Evolutionary conservation across 495 filamentous ascomycete genomes (phyloP), one percentile per base, ranked within the genome.

Genomic region (Neurospora sp.): DNA sequence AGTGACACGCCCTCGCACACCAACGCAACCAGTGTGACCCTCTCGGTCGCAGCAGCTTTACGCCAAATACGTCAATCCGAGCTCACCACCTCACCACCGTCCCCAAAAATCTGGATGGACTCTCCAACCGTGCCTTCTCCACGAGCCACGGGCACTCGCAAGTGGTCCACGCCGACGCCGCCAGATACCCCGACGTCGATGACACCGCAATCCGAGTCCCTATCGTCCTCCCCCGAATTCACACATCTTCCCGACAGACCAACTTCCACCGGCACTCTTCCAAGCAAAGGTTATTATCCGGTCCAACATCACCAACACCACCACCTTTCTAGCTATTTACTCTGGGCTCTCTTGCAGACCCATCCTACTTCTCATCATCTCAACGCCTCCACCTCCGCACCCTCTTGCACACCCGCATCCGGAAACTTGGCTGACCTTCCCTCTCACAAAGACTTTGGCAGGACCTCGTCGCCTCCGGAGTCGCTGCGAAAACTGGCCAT

Each of bases 401-500:
- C 27, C 27, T 65, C 69, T 46, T 48, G 65, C 42, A 46, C 72
- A 40, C 27, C 72, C 71, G 65, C 53, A 22, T 73, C 46, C 73
- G 72, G 37, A 71, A 78, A 18, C 42, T 77, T 74, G 75, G 76
- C 79, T 78, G 71, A 81, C 76, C 40, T 71, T 35, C 65, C 46
- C 72, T 70, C 41, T 71, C 22, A 44, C 69, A 31, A 74, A 77
- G 76, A 77, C 78, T 72, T 77, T 40, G 77, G 74, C 39, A 78
- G 80, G 38, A 79, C 27, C 39, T 69, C 59, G 71, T 72, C 31
- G 61, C 39, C 75, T 71, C 82, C 80, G 22, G 75, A 74, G 39
- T 81, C 81, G 42, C 81, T 88, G 75, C 85, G 85, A 68, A 85
- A 83, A 80, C 78, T 82, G 77, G 85, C 83, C 74, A 88, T 88